Evolutionary conservation across 2,329 filamentous ascomycete genomes (phyloP).

Genomic region (Cryphonectria carpinicola): DNA sequence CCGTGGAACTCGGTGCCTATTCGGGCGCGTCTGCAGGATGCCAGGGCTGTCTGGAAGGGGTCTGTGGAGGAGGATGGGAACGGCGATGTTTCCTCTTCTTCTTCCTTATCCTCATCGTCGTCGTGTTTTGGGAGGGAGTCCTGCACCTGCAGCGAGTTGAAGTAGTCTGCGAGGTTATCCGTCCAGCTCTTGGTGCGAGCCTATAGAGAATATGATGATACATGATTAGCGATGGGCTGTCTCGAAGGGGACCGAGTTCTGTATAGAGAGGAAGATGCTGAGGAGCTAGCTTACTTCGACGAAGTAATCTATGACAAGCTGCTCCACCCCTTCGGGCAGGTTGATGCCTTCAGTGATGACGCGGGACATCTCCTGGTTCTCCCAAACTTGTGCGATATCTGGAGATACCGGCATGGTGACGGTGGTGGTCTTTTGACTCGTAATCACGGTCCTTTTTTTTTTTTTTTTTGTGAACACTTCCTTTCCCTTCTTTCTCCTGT

Average conservation of each 20-base stretch:
- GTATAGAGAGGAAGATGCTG: not conserved
- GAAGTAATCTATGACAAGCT: not conserved
- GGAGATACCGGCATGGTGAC: constrained; percentile 1
- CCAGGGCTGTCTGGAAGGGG: not conserved
- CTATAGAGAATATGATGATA: not conserved
- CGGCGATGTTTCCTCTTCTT: too few relatives aligned
- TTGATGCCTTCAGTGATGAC: not conserved
- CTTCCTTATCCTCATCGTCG: too few relatives aligned
- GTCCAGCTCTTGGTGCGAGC: constrained; percentile 11
- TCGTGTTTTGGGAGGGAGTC: not conserved
- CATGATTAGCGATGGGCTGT: not conserved
- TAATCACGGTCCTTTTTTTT: not conserved
- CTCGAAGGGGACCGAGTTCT: not conserved
- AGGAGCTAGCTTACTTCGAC: not conserved
- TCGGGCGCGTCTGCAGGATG: not conserved
- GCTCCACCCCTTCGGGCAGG: not conserved
- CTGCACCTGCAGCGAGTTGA: not conserved
- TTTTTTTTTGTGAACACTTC: not conserved
- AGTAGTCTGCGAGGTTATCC: not conserved
- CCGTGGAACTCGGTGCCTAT: constrained; percentile 16
- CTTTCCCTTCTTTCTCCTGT: not conserved
- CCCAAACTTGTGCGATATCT: constrained; percentile 10
- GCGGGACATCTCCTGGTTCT: not conserved
- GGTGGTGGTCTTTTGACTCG: not conserved
- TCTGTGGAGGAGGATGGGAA: not conserved